Conservation (phyloP, 352 stramenopile species). For the Globisporangium iwayamae region DNA sequence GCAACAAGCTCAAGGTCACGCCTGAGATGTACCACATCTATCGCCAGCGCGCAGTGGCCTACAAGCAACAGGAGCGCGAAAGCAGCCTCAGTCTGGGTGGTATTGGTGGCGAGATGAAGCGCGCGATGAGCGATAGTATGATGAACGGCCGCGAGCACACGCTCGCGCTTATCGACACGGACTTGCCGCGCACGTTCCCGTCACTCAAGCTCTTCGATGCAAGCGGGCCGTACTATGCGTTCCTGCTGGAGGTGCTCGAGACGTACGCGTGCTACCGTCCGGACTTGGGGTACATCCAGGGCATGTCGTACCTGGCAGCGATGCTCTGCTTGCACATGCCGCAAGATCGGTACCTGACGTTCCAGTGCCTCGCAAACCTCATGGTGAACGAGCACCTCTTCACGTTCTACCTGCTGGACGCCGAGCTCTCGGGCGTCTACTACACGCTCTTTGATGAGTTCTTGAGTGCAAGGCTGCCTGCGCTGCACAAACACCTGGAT, state of each 20-base stretch:
- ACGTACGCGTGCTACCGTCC: slow-evolving; percentile 86
- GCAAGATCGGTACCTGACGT: slow-evolving; percentile 71
- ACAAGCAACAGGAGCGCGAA: slow-evolving; percentile 52
- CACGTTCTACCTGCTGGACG: slow-evolving; percentile 85
- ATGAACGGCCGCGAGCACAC: slow-evolving; percentile 55
- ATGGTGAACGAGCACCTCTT: slow-evolving; percentile 88
- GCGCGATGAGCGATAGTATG: slow-evolving; percentile 1
- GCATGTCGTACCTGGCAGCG: slow-evolving; percentile 87
- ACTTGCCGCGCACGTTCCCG: slow-evolving; percentile 84
- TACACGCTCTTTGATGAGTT: slow-evolving; percentile 82
- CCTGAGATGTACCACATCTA: slow-evolving; percentile 88
- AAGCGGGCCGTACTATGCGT: slow-evolving; percentile 72
- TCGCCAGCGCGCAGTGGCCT: slow-evolving; percentile 46
- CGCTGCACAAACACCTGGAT: slow-evolving; percentile 49
- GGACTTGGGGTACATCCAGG: slow-evolving; percentile 87
- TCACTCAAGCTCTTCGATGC: slow-evolving; percentile 76
- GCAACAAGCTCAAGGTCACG: slow-evolving; percentile 84
- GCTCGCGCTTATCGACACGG: slow-evolving; percentile 79
- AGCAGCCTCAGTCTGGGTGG: slow-evolving; percentile 27
- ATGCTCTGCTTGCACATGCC: slow-evolving; percentile 86
- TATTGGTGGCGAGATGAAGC: slow-evolving; percentile 25
- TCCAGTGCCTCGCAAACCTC: slow-evolving; percentile 85
- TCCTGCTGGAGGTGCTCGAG: slow-evolving; percentile 76
- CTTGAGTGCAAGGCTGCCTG: slow-evolving; percentile 41
- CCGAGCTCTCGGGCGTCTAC: slow-evolving; percentile 73